Evolutionary conservation across 108 stramenopile genomes (phyloP), one percentile per base, ranked within the genome.

Genomic region (Nannochloropsis salina): DNA sequence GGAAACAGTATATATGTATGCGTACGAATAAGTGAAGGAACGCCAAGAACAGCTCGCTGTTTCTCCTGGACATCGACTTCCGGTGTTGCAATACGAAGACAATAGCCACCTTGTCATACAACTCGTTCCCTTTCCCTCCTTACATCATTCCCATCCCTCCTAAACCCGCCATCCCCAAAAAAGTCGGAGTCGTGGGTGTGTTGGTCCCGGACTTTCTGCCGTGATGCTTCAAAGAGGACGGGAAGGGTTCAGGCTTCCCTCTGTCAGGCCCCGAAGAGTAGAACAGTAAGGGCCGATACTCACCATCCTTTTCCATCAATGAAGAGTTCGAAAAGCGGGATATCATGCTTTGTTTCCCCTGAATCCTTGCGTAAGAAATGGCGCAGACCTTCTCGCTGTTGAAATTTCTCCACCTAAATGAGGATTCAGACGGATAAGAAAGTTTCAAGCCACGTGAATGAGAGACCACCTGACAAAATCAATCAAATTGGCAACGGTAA

Each of bases 321-420:
- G 95, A 94, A 41, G 97, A 97, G 86, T 99, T 98, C 86, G 98
- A 94, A 92, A 99, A 98, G 85, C 99, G 95, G 89, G 95, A 94
- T 87, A 98, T 91, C 97, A 99, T 98, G 20, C 96, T 94, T 22
- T 93, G 92, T 89, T 96, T 97, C 80, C 97, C 97, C 92, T 99
- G 99, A 83, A 99, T 98, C n/a, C 99, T 92, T 18, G 99, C 99
- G 86, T 98, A 99, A 1, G 96, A 95, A 82, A 98, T 95, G 84
- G 96, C 95, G 87, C 97, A 99, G 81, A 99, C 95, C 92, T 99
- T 99, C 87, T 97, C 99, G 79, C 95, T 96, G 86, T 98, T 98
- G 92, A 98, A 99, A 45, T 93, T 93, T 21, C 93, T 93, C 99
- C 98, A 98, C 80, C 61, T 74, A n/a, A n/a, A 74, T 4, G 61